Base-by-base conservation (phyloP, 495 filamentous ascomycete genomes). In the Lasiosphaeria hispida region DNA sequence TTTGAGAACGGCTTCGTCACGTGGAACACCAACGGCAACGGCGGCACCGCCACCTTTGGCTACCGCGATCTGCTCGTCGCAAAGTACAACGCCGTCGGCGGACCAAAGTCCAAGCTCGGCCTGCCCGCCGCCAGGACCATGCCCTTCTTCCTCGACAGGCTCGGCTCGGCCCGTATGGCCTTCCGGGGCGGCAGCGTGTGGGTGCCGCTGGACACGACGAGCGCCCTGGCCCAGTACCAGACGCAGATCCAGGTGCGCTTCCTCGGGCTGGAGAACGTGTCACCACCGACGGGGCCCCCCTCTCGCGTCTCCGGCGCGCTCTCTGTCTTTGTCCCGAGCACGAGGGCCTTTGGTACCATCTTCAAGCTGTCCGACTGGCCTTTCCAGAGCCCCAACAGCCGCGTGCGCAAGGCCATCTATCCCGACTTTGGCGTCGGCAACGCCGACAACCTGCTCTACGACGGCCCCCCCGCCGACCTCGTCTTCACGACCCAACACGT, bases 71-170 rank as follows among this genome's bases (percentile, higher is more conserved):
- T 50, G 5, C 5, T 50, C 19, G 23, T 50, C 47, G 47, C 47
- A 11, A 50, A 50, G 47, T 50, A 50, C 47, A 50, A 50, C 19
- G 18, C 47, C 19, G 14, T 50, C 23, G 47, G 47, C 23, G 47
- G 47, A 9, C 23, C 47, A 2, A 35, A 35, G 47, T 50, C 47
- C 23, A 50, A 35, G n/a, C 5, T 50, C 30, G 47, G 47, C 11
- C 47, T 50, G 18, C 47, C 47, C 10, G 3, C 7, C 10, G 47
- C 3, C 17, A 34, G 23, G 47, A 33, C 19, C 19, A 50, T 50
- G 47, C 47, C 47, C 23, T 23, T 35, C 23, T 50, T 35, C 30
- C 47, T 34, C 10, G 47, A 50, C 23, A 33, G 47, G 10, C 47
- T 50, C n/a, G 18, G 47, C 19, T 50, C 19, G 10, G 47, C 47